Evolutionary conservation across 257 asterid species (phyloP), one percentile per base, ranked within the genome.

Genomic region (Lycium barbarum): DNA sequence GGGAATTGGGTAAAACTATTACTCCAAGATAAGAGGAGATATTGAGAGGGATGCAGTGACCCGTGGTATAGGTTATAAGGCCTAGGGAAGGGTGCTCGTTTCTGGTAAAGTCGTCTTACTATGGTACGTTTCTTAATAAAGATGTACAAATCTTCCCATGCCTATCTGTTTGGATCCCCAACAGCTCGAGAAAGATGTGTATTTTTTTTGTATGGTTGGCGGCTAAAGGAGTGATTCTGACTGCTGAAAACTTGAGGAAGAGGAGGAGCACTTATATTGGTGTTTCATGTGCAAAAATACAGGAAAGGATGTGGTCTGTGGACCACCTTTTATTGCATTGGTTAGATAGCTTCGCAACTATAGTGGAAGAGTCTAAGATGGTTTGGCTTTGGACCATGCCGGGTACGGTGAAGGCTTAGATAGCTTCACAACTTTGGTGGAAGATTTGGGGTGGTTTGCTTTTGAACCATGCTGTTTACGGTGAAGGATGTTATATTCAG

Each of bases 401-500:
- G 20, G 74, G 11, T 67, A 35, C 12, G 12, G 74, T 35, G 74
- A 67, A 67, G 74, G 74, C 45, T 40, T 40, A 40, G 45, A 67
- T 35, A 35, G 49, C 49, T 36, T 65, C 43, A 12, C 72, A 26
- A 65, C 43, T 65, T 65, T 12, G 43, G 45, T 65, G 33, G 72
- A 65, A 65, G 43, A 65, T 26, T 65, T 67, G 49, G 35, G 74
- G 14, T 67, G 74, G 49, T 26, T 26, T 33, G 72, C 18, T 67
- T 67, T 67, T 67, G 74, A 22, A 67, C 74, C 13, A 13, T 67
- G 12, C 12, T 11, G 20, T 47, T 11, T 67, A 35, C 6, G 49
- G 74, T 35, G 74, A 67, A 67, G 74, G 74, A 67, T 35, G 49
- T 35, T 67, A 14, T 66, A 66, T 66, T 66, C 20, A 67, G 74